phyloP scores from a whole-genome alignment of 108 stramenopile genomes.

The Conticribra weissflogii region DNA sequence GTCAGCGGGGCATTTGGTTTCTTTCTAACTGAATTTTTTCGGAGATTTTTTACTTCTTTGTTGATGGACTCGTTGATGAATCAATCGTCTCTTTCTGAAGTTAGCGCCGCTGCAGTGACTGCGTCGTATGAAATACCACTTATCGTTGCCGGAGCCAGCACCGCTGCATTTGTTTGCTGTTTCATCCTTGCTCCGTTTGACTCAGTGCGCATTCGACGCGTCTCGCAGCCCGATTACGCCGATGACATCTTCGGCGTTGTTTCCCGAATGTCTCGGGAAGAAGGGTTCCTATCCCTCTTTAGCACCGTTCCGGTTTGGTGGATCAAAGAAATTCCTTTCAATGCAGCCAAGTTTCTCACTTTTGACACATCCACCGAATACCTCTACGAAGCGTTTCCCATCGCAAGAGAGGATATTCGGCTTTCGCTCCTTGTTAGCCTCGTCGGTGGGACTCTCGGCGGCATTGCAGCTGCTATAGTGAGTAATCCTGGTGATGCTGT shows the following conservation, averaged over 20 bases:
- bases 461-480: slow-evolving; percentile 65
- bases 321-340: slow-evolving; percentile 41
- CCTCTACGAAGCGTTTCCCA: slow-evolving; percentile 62
- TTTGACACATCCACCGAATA: slow-evolving; percentile 63
- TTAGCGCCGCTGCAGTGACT: slow-evolving; percentile 9
- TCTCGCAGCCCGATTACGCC: slow-evolving; percentile 71
- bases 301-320: slow-evolving; percentile 59
- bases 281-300: slow-evolving; percentile 64
- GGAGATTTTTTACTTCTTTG: slow-evolving; percentile 52
- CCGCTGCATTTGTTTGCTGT: slow-evolving; percentile 56
- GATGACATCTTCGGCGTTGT: slow-evolving; percentile 58
- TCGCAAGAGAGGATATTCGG: slow-evolving; percentile 72
- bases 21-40: slow-evolving; percentile 72
- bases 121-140: slow-evolving; percentile 47
- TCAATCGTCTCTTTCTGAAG: slow-evolving; percentile 26
- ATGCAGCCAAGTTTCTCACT: slow-evolving; percentile 62
- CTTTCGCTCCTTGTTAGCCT: slow-evolving; percentile 69
- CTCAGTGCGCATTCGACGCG: slow-evolving; percentile 68
- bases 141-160: slow-evolving; percentile 32
- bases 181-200: slow-evolving; percentile 75
- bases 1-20: slow-evolving; percentile 69
- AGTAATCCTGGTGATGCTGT: slow-evolving; percentile 77
- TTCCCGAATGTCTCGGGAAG: slow-evolving; percentile 59
- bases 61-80: slow-evolving; percentile 16
- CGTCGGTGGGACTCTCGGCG: slow-evolving; percentile 67